Evolutionary conservation across 2,329 filamentous ascomycete genomes (phyloP).

Genomic region (Colletotrichum somersetense): DNA sequence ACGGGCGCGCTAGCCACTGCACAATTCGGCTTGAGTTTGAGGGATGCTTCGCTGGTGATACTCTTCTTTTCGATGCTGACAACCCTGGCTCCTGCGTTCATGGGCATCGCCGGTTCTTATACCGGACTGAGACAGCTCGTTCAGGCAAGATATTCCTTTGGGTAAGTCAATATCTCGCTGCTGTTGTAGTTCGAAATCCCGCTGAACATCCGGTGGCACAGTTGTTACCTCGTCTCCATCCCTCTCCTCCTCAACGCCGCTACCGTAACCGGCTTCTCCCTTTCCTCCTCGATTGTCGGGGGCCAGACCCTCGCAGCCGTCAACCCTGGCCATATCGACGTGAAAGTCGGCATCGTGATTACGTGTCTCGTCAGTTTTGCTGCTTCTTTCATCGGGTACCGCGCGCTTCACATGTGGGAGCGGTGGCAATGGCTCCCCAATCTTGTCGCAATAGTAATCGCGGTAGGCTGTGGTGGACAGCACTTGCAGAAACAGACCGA

Average conservation of each 20-base stretch:
- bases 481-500: conserved; percentile 61
- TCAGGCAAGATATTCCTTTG: conserved; percentile 72
- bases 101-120: conserved; percentile 66
- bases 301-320: conserved; percentile 66
- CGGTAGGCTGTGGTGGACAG: conserved; percentile 66
- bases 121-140: conserved; percentile 72
- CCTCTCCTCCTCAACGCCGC: conserved; percentile 67
- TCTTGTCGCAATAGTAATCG: conserved; percentile 63
- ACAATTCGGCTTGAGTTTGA: conserved; percentile 65
- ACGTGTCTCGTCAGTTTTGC: conserved; percentile 64
- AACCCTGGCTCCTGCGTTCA: conserved; percentile 66
- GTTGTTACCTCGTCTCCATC: conserved; percentile 63
- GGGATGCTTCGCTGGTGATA: conserved; percentile 68
- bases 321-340: conserved; percentile 58
- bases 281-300: conserved; percentile 68
- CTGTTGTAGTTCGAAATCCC: background rate
- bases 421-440: conserved; percentile 69
- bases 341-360: conserved; percentile 69
- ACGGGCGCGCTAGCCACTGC: conserved; percentile 71
- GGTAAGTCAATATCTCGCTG: conserved; percentile 50
- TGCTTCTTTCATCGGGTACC: conserved; percentile 68
- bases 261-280: conserved; percentile 69
- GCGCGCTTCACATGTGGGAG: conserved; percentile 66
- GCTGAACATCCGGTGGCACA: conserved; percentile 40
- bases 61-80: conserved; percentile 69